Base-by-base conservation (phyloP, 2,329 filamentous ascomycete genomes). In the Pseudogymnoascus sp. region DNA sequence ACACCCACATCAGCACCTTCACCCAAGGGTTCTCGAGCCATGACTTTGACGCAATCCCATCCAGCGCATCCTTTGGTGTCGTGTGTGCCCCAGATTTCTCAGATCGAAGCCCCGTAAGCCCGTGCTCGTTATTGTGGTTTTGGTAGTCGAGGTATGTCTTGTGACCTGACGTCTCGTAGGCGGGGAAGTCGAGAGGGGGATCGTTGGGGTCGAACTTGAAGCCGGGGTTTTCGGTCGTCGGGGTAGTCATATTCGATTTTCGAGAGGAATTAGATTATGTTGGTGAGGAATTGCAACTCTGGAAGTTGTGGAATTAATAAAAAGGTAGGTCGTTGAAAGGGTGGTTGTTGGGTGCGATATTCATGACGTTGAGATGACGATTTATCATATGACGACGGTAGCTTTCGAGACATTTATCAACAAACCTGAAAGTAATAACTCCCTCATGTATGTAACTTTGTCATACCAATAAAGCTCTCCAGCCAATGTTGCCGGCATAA, bases 361-460 rank as follows among this genome's bases (percentile, higher is more conserved):
- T 57, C 51, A 57, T 57, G 51, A 57, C 51, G 51, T 57, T 57
- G 51, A 34, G 51, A 57, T 57, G 51, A 57, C 51, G 51, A 57
- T 34, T 57, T 34, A 57, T 57, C 28, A 57, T 57, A 57, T 57
- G 51, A 57, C 51, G 51, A 57, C n/a, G 25, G 28, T 11, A 14
- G 51, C 28, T 14, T 57, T 57, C 28, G 51, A 57, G 51, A 57
- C 51, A 57, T 57, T 57, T 57, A 57, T 57, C 51, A 34, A 57
- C 51, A 57, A 57, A 57, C 28, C 25, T 21, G 51, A 57, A 57
- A 34, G 28, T 57, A 57, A 21, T 19, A 57, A 57, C n/a, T 16
- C 6, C 13, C 51, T 57, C n/a, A 19, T 7, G 13, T 19, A 57
- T 57, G 25, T 57, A 21, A 21, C 28, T 21, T 16, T 34, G 10